phyloP scores from a whole-genome alignment of 2,329 filamentous ascomycete species.

The Trichoderma brevicompactum region DNA sequence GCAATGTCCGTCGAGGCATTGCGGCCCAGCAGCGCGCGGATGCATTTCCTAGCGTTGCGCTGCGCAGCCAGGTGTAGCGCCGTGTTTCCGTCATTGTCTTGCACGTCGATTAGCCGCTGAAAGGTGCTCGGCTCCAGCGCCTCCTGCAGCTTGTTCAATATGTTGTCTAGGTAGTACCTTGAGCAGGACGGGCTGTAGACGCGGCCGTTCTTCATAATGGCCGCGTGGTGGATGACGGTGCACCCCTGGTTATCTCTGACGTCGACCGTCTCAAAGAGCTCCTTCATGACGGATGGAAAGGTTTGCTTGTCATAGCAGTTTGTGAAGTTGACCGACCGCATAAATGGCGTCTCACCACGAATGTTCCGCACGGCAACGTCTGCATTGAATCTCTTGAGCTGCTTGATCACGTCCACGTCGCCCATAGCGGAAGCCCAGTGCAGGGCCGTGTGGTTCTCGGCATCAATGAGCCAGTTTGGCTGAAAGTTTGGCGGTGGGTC shows the following conservation, averaged over 20 bases:
- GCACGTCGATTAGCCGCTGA: conserved; percentile 76
- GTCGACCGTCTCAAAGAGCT: conserved; percentile 81
- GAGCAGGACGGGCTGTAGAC: conserved; percentile 84
- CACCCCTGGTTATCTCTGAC: conserved; percentile 78
- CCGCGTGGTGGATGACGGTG: conserved; percentile 93
- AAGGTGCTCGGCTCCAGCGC: conserved; percentile 76
- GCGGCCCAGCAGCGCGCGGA: conserved; percentile 76
- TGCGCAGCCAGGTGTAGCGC: conserved; percentile 76
- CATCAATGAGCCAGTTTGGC: conserved; percentile 90
- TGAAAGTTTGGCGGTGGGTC: conserved; percentile 85
- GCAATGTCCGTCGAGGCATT: conserved; percentile 82
- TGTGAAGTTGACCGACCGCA: conserved; percentile 93
- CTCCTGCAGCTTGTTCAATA: conserved; percentile 85
- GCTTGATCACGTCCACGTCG: conserved; percentile 86
- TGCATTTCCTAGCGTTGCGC: conserved; percentile 85
- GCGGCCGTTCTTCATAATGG: conserved; percentile 81
- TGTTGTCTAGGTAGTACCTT: conserved; percentile 89
- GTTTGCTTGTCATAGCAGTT: conserved; percentile 95
- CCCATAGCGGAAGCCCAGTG: conserved; percentile 99
- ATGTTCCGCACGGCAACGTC: conserved; percentile 71
- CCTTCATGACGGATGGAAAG: conserved; percentile 81
- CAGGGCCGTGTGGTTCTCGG: conserved; percentile 87
- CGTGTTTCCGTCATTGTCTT: conserved; percentile 88
- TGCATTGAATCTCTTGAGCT: conserved; percentile 81
- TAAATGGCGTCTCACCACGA: conserved; percentile 85